Evolutionary conservation across 495 filamentous ascomycete species (phyloP).

Genomic region (Tetracladium marchalianum): DNA sequence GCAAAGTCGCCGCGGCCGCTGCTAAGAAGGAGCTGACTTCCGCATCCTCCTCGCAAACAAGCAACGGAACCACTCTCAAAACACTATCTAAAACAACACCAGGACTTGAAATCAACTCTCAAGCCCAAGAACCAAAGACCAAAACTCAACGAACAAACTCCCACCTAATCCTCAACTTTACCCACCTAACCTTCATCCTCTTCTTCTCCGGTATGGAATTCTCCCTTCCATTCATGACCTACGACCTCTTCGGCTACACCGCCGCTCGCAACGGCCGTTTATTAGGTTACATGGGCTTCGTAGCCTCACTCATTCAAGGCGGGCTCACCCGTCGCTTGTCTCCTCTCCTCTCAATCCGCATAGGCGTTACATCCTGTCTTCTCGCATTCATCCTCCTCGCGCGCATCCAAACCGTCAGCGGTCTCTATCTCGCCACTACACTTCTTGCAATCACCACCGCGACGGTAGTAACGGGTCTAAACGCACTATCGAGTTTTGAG

Average conservation of each 20-base stretch:
- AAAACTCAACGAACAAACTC: conserved; percentile 56
- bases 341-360: conserved; percentile 65
- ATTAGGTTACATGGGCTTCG: conserved; percentile 82
- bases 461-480: conserved; percentile 89
- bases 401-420: conserved; percentile 48
- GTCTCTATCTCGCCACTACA: conserved; percentile 71
- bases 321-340: conserved; percentile 71
- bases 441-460: conserved; percentile 81
- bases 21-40: conserved; percentile 19
- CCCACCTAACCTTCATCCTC: conserved; percentile 86
- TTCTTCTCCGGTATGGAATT: conserved; percentile 98
- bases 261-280: conserved; percentile 75
- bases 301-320: conserved; percentile 87
- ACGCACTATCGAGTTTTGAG: conserved; percentile 84
- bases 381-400: conserved; percentile 72
- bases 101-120: neutral
- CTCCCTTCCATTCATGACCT: conserved; percentile 91
- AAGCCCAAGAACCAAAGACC: neutral
- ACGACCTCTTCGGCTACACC: conserved; percentile 78
- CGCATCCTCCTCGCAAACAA: neutral
- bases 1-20: conserved; percentile 20
- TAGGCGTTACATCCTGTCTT: conserved; percentile 69
- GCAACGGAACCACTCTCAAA: conserved; percentile 7
- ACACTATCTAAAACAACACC: neutral
- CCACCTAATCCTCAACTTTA: conserved; percentile 69